Percentiles rank a stretch among this genome's conserved stretches.
phyloP scores from a whole-genome alignment of 1,284 basidiomycete species.

The Papiliotrema terrestris region DNA sequence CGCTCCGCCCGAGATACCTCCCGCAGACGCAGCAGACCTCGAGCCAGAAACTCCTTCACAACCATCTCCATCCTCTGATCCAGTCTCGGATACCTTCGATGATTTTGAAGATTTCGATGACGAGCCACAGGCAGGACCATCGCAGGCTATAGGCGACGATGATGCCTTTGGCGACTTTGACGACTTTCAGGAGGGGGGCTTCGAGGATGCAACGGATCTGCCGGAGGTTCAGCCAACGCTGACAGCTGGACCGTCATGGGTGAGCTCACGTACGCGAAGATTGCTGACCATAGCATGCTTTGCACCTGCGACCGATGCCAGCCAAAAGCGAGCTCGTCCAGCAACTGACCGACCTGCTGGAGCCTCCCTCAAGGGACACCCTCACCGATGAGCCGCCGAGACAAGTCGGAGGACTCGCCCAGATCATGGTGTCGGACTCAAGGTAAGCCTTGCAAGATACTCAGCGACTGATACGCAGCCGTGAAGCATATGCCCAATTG shows the following conservation, averaged over 20 bases:
- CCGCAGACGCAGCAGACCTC: background rate
- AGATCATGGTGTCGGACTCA: constrained; percentile 63
- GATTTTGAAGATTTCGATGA: constrained; percentile 61
- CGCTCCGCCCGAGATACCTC: background rate
- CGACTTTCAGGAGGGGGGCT: constrained; percentile 56
- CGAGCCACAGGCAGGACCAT: background rate
- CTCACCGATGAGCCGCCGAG: constrained; percentile 70
- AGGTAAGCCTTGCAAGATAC: constrained; percentile 56
- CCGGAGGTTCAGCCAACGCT: background rate
- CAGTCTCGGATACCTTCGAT: constrained; percentile 55
- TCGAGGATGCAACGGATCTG: constrained; percentile 36
- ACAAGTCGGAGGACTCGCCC: constrained; percentile 71
- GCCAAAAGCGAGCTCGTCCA: constrained; percentile 57
- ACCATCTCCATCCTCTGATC: background rate
- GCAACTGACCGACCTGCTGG: constrained; percentile 64
- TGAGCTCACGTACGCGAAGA: background rate
- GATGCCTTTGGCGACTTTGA: constrained; percentile 63
- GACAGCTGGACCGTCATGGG: background rate
- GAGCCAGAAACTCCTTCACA: background rate
- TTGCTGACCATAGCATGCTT: constrained; percentile 56
- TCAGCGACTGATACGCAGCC: constrained; percentile 54
- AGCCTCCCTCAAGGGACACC: constrained; percentile 57
- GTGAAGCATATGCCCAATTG: constrained; percentile 66
- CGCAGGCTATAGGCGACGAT: constrained; percentile 22
- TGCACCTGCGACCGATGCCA: constrained; percentile 64